Conservation (phyloP, 148 eudicot genomes). For the Amaranthus cruentus region DNA sequence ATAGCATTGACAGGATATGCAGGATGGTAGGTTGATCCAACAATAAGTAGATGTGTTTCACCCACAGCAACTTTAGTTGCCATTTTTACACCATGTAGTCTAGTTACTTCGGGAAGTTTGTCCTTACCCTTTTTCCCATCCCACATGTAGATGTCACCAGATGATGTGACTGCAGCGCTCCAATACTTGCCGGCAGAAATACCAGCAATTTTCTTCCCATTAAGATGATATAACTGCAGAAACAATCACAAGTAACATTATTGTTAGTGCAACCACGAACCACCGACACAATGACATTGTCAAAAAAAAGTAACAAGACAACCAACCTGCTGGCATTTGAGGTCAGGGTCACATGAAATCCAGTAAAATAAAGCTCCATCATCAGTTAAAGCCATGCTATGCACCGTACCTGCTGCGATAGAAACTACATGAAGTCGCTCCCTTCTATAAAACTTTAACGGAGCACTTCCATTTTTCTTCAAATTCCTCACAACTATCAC, state of each 20-base stretch:
- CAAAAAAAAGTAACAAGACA: slow-evolving; percentile 3
- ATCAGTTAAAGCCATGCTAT: slow-evolving; percentile 82
- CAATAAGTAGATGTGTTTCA: slow-evolving; percentile 80
- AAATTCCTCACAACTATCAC: slow-evolving; percentile 65
- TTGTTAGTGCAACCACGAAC: background rate
- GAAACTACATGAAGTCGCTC: slow-evolving; percentile 73
- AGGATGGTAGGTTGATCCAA: slow-evolving; percentile 87
- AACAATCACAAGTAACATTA: background rate
- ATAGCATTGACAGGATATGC: slow-evolving; percentile 37
- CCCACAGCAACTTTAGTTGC: slow-evolving; percentile 87
- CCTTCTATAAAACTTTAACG: slow-evolving; percentile 72
- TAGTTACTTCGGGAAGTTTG: slow-evolving; percentile 48
- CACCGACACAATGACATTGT: background rate
- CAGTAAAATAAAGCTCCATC: slow-evolving; percentile 92
- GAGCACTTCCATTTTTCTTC: slow-evolving; percentile 61
- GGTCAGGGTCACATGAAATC: slow-evolving; percentile 85
- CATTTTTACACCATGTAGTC: slow-evolving; percentile 80
- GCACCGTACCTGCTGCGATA: slow-evolving; percentile 83
- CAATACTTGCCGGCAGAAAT: slow-evolving; percentile 90
- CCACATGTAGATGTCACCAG: slow-evolving; percentile 90
- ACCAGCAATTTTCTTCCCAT: slow-evolving; percentile 59
- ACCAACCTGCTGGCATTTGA: slow-evolving; percentile 83
- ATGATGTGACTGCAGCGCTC: slow-evolving; percentile 73
- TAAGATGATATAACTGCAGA: slow-evolving; percentile 52
- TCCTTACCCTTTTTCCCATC: slow-evolving; percentile 69